phyloP scores from a whole-genome alignment of 1,284 basidiomycete species.

The Cutaneotrichosporon daszewskae region DNA sequence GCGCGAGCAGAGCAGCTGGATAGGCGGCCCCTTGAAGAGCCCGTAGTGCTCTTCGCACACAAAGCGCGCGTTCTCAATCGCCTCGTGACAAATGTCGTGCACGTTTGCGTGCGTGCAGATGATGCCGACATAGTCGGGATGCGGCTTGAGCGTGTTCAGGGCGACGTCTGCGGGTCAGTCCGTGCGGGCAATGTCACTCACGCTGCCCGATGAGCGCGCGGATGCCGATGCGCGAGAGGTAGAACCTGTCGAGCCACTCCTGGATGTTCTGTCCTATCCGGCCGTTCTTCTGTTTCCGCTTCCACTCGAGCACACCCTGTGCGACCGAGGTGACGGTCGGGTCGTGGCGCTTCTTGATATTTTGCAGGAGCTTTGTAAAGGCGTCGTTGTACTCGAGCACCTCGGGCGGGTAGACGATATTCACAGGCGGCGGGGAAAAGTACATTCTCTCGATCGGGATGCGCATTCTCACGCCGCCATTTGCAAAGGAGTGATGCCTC shows the following conservation, averaged over 20 bases:
- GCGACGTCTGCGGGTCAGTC: slow-evolving; percentile 64
- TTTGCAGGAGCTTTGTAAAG: slow-evolving; percentile 81
- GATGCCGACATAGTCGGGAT: slow-evolving; percentile 92
- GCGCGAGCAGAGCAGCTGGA: slow-evolving; percentile 90
- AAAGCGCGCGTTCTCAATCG: slow-evolving; percentile 93
- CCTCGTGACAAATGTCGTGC: slow-evolving; percentile 93
- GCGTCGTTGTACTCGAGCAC: slow-evolving; percentile 87
- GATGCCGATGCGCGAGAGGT: slow-evolving; percentile 94
- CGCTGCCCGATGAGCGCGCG: slow-evolving; percentile 82
- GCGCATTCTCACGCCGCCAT: slow-evolving; percentile 18
- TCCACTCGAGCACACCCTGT: slow-evolving; percentile 68
- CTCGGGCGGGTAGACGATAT: slow-evolving; percentile 80
- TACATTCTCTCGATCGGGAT: slow-evolving; percentile 60
- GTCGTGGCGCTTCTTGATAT: slow-evolving; percentile 92
- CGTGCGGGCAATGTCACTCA: slow-evolving; percentile 20
- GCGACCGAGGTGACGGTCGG: slow-evolving; percentile 96
- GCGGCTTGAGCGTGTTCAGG: slow-evolving; percentile 79
- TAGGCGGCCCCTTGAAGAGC: slow-evolving; percentile 92
- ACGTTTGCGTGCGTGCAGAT: slow-evolving; percentile 97
- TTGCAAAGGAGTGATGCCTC: slow-evolving; percentile 15
- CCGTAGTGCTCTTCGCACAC: slow-evolving; percentile 96
- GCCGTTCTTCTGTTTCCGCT: slow-evolving; percentile 48
- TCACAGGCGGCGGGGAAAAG: slow-evolving; percentile 64
- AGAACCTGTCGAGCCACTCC: slow-evolving; percentile 94
- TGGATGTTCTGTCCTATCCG: slow-evolving; percentile 75